Evolutionary conservation across 1,284 basidiomycete genomes (phyloP), one percentile per base, ranked within the genome.

Genomic region (Anthracocystis panici-leucophaei): DNA sequence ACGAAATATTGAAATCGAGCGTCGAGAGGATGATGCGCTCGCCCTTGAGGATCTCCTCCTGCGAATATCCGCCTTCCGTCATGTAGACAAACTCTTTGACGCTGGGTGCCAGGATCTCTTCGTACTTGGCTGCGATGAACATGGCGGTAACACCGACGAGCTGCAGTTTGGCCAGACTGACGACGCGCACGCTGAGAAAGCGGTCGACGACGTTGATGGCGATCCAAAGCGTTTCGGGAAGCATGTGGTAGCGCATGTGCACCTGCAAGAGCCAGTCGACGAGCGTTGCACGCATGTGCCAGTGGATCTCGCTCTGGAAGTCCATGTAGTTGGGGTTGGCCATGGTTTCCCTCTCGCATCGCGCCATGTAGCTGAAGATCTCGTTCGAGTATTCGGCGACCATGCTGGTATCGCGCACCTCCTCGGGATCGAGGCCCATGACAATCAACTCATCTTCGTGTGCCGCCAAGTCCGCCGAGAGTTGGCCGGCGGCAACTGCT

Each of bases 351-450:
- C 91, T 90, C 92, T 96, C 81, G 21, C 78, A 79, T 29, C 73
- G 31, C 11, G 52, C 89, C 97, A 99, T 99, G 87, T 99, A 98
- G 69, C 90, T 89, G 82, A 99, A 99, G 84, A 99, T 99, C 68
- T 99, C 96, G 31, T 95, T 93, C 27, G 95, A 90, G 84, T 99
- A 99, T 86, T 99, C 97, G 50, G 95, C 94, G 23, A 97, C 95
- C 96, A 99, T 97, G 11, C 93, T 94, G 27, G 92, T 92, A 87
- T 99, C 97, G 78, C 91, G 91, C 82, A 91, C 89, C 83, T 97
- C 95, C 25, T 84, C 83, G 1, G 81, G 78, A 48, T 85, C 83
- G 40, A 85, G 74, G 3, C 83, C 83, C 76, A 84, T 81, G 40
- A 65, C 54, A 56, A 77, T 77, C 48, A 84, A 74, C 55, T 81